A percentile compares a stretch with the other conserved stretches of the same genome.
phyloP scores from a whole-genome alignment of 495 filamentous ascomycete species.

The Poronia punctata region DNA sequence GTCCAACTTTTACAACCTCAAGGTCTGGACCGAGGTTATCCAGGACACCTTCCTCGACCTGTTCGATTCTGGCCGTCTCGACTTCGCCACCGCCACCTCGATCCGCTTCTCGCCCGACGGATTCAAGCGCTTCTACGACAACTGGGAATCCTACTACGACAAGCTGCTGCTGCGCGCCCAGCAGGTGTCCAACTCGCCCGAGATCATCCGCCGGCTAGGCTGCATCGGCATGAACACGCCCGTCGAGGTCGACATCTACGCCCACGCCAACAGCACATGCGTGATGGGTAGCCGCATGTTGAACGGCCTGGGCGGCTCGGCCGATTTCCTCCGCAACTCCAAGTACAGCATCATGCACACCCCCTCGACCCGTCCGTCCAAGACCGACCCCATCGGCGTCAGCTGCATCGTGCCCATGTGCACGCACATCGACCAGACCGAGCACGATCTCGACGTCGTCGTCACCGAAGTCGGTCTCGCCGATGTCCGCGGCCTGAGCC shows the following conservation, averaged over 20 bases:
- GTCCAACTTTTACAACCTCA: conserved; percentile 80
- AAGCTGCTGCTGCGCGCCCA: conserved; percentile 85
- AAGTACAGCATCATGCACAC: conserved; percentile 97
- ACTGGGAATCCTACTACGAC: conserved; percentile 71
- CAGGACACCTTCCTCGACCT: conserved; percentile 93
- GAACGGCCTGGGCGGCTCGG: conserved; percentile 82
- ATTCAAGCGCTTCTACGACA: conserved; percentile 86
- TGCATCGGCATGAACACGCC: conserved; percentile 96
- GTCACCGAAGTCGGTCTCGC: conserved; percentile 86
- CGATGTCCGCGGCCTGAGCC: conserved; percentile 76
- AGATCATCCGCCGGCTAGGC: conserved; percentile 84
- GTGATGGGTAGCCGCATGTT: conserved; percentile 90
- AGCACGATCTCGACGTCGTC: conserved; percentile 81
- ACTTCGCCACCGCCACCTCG: conserved; percentile 87
- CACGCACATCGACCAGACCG: conserved; percentile 89
- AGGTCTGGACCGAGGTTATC: conserved; percentile 90
- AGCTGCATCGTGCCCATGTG: conserved; percentile 89
- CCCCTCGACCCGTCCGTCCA: conserved; percentile 68
- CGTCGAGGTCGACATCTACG: conserved; percentile 91
- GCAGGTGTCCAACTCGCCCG: conserved; percentile 86
- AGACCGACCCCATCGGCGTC: conserved; percentile 77
- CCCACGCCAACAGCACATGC: conserved; percentile 86
- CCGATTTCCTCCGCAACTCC: conserved; percentile 76
- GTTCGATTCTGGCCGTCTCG: conserved; percentile 82
- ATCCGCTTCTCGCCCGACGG: conserved; percentile 89